Base-by-base conservation (phyloP, 495 filamentous ascomycete species). In the Penicillium cataractarum region DNA sequence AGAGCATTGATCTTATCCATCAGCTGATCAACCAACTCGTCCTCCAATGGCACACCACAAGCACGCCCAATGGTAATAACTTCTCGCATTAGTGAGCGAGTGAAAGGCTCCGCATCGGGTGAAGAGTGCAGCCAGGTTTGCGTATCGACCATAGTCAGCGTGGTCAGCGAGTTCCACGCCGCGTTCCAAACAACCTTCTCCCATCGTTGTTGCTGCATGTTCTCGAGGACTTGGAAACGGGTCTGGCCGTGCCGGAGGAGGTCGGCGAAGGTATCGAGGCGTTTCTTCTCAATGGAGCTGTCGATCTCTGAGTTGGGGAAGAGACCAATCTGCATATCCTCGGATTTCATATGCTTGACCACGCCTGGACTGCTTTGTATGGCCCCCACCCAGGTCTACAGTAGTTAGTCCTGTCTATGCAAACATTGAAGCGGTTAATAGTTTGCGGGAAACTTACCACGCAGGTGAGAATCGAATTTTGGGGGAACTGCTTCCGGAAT, bases 171-270 rank as follows among this genome's bases (percentile, higher is more conserved):
- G 65, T 84, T 85, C 82, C 82, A 84, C 0, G 82, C 82, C 10
- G 65, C 81, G 59, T 85, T 85, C 81, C 82, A 84, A 13, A 84
- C 78, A 12, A 83, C 78, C 57, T 85, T 85, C 40, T 81, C 76
- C 83, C 83, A 85, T 51, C 81, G 77, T 55, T 76, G 71, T 42
- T 66, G 65, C 37, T 84, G 83, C 48, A 85, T 79, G 48, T 81
- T 74, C 0, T 75, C 73, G 7, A 76, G 60, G 12, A 81, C 58
- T 15, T 74, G 61, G 70, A 79, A 78, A 8, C 62, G 60, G 2
- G 82, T 84, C 22, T 72, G 53, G 12, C 81, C 80, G 1, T 63
- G 49, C 0, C 48, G 59, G 3, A 85, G 67, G 2, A 84, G 65
- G 6, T 57, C n/a, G 6, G 74, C 69, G 55, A 85, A 82, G 0